Evolutionary conservation across 228 moss, liverwort and hornwort genomes (phyloP).

Genomic region (Sphagnum fallax): DNA sequence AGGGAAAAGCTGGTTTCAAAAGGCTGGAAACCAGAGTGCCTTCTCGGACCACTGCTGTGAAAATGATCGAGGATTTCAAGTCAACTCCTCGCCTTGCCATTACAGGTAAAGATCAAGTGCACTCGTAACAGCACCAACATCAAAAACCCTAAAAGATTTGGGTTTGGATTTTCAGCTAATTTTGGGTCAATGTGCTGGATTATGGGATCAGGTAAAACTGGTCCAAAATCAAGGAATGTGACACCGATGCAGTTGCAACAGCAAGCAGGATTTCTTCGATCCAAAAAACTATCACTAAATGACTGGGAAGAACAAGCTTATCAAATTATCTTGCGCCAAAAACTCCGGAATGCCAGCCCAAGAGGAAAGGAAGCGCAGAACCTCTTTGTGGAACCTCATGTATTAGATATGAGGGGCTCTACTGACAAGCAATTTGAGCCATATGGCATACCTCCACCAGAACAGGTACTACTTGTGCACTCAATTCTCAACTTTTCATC

Average conservation of each 20-base stretch:
- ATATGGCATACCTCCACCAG: no score
- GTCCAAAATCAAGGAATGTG: constrained; percentile 5
- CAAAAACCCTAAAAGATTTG: constrained; percentile 3
- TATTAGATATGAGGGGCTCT: no score
- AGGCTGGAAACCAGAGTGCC: constrained; percentile 15
- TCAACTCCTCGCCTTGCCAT: constrained; percentile 7
- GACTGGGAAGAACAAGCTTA: constrained; percentile 77
- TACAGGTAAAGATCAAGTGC: constrained; percentile 2
- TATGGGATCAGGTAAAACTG: constrained; percentile 16
- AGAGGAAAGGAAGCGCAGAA: constrained; percentile 1
- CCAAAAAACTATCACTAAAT: constrained; percentile 22
- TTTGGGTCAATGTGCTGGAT: not conserved
- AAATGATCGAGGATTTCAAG: constrained; percentile 1
- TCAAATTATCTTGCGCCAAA: constrained; percentile 56
- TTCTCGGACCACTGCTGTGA: constrained; percentile 11
- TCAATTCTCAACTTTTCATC: no score
- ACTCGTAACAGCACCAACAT: constrained; percentile 3
- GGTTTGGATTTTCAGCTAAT: not conserved
- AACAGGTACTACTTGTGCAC: no score
- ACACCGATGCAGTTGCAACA: constrained; percentile 1
- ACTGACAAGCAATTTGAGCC: no score
- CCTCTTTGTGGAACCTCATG: not conserved
- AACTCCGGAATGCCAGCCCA: constrained; percentile 34
- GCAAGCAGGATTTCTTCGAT: constrained; percentile 9
- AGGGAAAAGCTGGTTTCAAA: constrained; percentile 25